Evolutionary conservation across 129 eudicot species (phyloP), one percentile per base, ranked within the genome.

Genomic region (Saposhnikovia divaricata): DNA sequence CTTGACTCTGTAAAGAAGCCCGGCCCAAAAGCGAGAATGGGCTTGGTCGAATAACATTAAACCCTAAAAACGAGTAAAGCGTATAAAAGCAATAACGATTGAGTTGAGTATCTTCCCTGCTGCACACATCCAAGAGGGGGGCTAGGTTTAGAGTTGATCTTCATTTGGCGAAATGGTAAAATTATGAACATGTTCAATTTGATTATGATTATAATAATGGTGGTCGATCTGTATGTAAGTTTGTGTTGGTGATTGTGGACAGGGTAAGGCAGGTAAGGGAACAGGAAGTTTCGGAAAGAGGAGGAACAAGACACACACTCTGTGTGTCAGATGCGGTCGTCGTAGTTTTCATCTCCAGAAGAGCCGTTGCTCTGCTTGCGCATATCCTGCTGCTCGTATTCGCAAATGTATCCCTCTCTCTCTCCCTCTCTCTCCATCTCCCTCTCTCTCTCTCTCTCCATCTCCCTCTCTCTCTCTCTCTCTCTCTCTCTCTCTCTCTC

Each of bases 361-460:
- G 75, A 71, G 75, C 75, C 75, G 75, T 7, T 71, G 75, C 48
- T 71, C 75, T 34, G 75, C 75, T 39, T 71, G 75, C 5, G 75
- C 75, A 28, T 71, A 34, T 71, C 75, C 75, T 15, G 75, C 75
- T 71, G 75, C 75, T 71, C 75, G 75, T 39, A 19, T 71, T 14
- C 75, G 75, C 75, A 71, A 71, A 39, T 71, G 75, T 71, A 71
- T 55, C 0, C 11, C 13, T 14, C 73, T 68, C 73, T 68, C 73
- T 14, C 31, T 14, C 19, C 1, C 43, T 0, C 1, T 2, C 3
- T 12, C 5, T 4, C 16, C 9, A 0, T 5, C 1, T 11, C 37
- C 3, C 40, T 13, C 19, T 13, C 38, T 28, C 72, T 28, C 8
- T 31, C 16, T 63, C 34, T 25, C 34, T 3, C 31, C 2, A 1